phyloP scores from a whole-genome alignment of 768 basidiomycete genomes.

The Rhodosporidiobolus sp. region DNA sequence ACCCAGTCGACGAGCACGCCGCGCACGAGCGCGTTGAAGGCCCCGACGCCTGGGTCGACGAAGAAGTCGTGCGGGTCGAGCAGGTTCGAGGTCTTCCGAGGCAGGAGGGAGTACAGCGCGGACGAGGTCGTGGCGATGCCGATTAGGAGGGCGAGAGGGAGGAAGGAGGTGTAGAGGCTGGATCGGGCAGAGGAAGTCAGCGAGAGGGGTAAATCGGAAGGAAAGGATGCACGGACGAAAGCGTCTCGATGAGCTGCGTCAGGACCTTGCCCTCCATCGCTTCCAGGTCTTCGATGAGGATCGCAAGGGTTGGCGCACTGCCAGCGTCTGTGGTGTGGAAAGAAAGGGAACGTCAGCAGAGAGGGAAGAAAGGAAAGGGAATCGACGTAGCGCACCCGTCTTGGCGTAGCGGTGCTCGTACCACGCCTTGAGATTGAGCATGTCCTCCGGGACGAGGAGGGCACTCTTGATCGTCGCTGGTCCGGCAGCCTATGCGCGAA shows the following conservation, averaged over 20 bases:
- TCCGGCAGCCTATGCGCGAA: background rate
- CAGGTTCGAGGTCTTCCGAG: slow-evolving; percentile 8
- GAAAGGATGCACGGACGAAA: slow-evolving; percentile 16
- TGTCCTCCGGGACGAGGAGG: slow-evolving; percentile 31
- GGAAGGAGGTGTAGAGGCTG: background rate
- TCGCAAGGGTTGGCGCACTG: slow-evolving; percentile 10
- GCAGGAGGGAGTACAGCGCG: slow-evolving; percentile 16
- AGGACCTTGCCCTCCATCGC: slow-evolving; percentile 32
- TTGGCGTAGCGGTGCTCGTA: slow-evolving; percentile 18
- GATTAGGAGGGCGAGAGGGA: slow-evolving; percentile 34
- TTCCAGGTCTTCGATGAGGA: slow-evolving; percentile 38
- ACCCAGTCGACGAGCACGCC: slow-evolving; percentile 33
- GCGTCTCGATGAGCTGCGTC: slow-evolving; percentile 19
- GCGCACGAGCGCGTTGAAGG: slow-evolving; percentile 32
- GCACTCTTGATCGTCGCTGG: slow-evolving; percentile 11
- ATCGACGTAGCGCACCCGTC: background rate
- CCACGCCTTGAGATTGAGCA: slow-evolving; percentile 34
- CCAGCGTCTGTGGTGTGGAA: slow-evolving; percentile 2
- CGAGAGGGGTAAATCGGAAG: background rate
- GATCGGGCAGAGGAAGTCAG: background rate
- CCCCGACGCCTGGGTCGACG: slow-evolving; percentile 37
- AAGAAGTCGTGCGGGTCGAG: slow-evolving; percentile 26
- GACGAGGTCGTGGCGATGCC: slow-evolving; percentile 28
- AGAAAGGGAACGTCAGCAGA: background rate
- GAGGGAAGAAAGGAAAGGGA: background rate